phyloP scores from a whole-genome alignment of 306 rosid genomes.

The Alnus glutinosa region DNA sequence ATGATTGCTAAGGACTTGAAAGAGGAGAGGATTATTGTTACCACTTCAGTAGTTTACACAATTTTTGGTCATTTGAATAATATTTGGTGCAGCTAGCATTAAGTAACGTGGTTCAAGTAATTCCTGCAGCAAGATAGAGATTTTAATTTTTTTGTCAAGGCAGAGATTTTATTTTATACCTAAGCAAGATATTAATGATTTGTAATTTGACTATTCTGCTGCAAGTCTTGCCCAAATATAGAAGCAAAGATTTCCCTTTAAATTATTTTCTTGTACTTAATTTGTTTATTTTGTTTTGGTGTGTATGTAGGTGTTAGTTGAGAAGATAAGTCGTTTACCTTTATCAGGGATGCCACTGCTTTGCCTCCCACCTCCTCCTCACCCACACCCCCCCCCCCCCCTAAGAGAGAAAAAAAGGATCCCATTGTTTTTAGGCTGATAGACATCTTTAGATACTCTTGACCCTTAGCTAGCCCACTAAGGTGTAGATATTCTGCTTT shows the following conservation, averaged over 20 bases:
- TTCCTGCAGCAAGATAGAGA: not conserved
- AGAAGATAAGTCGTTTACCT: not conserved
- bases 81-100: not conserved
- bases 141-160: not conserved
- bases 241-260: not conserved
- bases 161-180: not conserved
- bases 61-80: not conserved
- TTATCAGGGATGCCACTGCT: not conserved
- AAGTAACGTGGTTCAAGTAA: not conserved
- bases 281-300: not conserved
- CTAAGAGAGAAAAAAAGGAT: not conserved
- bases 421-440: not conserved
- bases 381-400: too few species aligned
- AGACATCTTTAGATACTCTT: not conserved
- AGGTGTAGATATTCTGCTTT: not conserved
- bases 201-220: not conserved
- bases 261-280: not conserved
- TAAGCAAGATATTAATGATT: not conserved
- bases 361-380: not conserved
- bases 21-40: not conserved
- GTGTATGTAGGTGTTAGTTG: not conserved
- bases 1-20: not conserved
- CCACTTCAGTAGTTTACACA: not conserved
- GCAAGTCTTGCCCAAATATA: not conserved
- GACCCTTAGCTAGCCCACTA: not conserved